Conservation (phyloP, 192 early-diverging fungal species). For the Backusella morwellensis region DNA sequence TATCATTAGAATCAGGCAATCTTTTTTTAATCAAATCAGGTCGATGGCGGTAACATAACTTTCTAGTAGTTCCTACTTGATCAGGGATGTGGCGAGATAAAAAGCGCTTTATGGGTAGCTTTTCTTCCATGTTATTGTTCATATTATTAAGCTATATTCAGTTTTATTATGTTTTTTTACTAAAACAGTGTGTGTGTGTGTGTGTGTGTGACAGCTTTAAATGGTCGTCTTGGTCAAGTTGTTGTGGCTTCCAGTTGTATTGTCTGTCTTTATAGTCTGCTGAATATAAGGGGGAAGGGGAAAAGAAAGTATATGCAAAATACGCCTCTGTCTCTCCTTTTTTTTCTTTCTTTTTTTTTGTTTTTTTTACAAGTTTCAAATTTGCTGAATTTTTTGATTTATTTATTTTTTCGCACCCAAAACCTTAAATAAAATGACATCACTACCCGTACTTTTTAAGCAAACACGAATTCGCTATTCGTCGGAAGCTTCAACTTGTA, state of each 20-base stretch:
- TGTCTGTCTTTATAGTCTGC: too few relatives aligned
- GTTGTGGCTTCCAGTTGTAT: too few relatives aligned
- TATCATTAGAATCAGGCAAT: slow-evolving; percentile 44
- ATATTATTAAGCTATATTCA: not conserved
- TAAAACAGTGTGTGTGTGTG: not conserved
- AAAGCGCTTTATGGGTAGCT: slow-evolving; percentile 26
- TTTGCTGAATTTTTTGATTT: not conserved
- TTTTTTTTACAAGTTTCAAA: not conserved
- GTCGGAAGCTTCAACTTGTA: too few relatives aligned
- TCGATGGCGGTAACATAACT: slow-evolving; percentile 56
- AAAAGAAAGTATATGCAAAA: not conserved
- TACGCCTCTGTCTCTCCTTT: too few relatives aligned
- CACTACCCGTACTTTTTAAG: not conserved
- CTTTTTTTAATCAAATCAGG: slow-evolving; percentile 53
- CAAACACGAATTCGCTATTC: too few relatives aligned
- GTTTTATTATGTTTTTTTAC: not conserved
- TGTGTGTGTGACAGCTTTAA: not conserved
- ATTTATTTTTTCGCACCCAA: not conserved
- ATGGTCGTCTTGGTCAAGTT: not conserved
- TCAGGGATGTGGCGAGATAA: slow-evolving; percentile 29
- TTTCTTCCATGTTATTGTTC: slow-evolving; percentile 7
- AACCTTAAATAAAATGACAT: not conserved
- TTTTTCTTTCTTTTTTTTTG: too few relatives aligned
- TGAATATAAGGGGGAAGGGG: not conserved
- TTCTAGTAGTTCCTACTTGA: slow-evolving; percentile 22